Conservation (phyloP, 2,329 filamentous ascomycete genomes). For the Botryotinia narcissicola region DNA sequence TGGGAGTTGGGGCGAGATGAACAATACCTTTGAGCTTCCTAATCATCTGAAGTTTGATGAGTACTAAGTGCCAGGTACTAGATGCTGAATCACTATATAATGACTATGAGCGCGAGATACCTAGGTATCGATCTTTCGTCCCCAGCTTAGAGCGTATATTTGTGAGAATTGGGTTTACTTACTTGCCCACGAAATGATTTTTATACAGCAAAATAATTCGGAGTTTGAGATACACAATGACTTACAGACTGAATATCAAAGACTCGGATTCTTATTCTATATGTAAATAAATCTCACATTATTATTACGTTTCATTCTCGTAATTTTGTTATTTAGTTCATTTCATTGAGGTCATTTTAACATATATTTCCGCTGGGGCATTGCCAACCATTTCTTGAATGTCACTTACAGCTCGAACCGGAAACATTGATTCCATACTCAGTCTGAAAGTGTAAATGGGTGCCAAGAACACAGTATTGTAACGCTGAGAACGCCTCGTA, state of each 20-base stretch:
- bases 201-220: neutral
- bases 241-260: neutral
- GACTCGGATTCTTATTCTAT: neutral
- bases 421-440: neutral
- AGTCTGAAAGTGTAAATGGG: neutral
- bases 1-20: neutral
- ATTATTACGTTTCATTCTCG: neutral
- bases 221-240: neutral
- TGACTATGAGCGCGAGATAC: neutral
- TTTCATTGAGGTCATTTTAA: neutral
- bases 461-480: neutral
- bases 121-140: neutral
- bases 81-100: neutral
- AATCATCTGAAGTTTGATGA: neutral
- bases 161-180: neutral
- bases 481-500: neutral
- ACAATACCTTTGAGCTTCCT: neutral
- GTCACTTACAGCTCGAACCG: neutral
- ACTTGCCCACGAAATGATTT: neutral
- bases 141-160: neutral
- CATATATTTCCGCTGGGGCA: neutral
- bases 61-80: neutral
- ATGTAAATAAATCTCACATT: neutral
- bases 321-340: neutral
- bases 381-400: neutral